Base-by-base conservation (phyloP, 495 filamentous ascomycete species). In the Schizothecium vesticola region DNA sequence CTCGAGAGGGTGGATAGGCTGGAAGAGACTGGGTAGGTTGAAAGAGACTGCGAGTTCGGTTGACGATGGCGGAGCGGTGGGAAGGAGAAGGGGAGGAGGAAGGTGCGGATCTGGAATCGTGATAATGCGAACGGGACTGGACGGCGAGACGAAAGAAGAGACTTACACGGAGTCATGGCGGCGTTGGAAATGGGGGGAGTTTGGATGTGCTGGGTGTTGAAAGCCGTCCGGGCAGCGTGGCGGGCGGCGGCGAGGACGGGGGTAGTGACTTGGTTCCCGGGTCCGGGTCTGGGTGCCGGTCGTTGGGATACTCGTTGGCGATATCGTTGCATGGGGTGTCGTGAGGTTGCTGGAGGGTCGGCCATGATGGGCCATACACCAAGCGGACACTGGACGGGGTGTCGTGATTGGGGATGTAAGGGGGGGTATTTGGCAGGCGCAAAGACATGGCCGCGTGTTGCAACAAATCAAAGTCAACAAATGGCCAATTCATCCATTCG, bases 111-210 rank as follows among this genome's bases (percentile, higher is more conserved):
- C 60, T 10, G 60, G 9, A 31, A 11, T 22, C 8, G 16, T 19
- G 61, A 23, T 64, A 21, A 24, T 5, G 61, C 24, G 12, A 23
- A 33, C 43, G 22, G 24, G 22, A 16, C 21, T 64, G 61, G 21
- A 33, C 19, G 21, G 11, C 6, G 21, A n/a, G 61, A 19, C 36
- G 7, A 36, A 28, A 60, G 36, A 31, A 59, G 51, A 64, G 59
- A 74, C 74, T 75, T 72, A 75, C 74, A 71, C 13, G 36, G 67
- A 23, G 63, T 62, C 36, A 74, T 69, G 64, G 55, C 29, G 22
- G 63, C 33, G 60, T 63, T 51, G 13, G 56, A 56, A 11, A 64
- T 61, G 21, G 69, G 67, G 25, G 69, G 61, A 4, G 59, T 36
- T 25, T 28, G 43, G 23, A 64, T 59, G 21, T 60, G 60, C 31